Evolutionary conservation across 345 rosid species (phyloP), one percentile per base, ranked within the genome.

Genomic region (Kandelia obovata): DNA sequence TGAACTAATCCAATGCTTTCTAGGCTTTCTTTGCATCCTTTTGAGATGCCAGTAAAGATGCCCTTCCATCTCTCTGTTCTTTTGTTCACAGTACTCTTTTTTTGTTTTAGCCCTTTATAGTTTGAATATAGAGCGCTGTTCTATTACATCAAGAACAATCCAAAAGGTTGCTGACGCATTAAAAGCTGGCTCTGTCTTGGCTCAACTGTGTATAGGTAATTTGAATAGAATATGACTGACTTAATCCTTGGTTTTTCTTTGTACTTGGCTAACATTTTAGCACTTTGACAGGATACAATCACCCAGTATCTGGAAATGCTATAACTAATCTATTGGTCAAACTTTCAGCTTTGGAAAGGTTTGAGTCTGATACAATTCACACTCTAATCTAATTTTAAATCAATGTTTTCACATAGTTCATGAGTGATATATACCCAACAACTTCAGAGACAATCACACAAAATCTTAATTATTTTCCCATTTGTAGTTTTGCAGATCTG

Each of bases 141-240:
- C 90, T 56, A 80, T 91, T 75, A 86, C 98, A 71, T 89, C 97
- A 30, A 83, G 98, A 74, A 89, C 94, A 64, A 80, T 89, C 82
- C 88, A 86, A 71, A 93, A 87, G 78, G 74, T 91, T 74, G 80
- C 89, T 73, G 88, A 83, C 79, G 87, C 87, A 52, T 77, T 90
- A 80, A 78, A 79, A 66, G 65, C 83, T 56, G 83, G 75, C 63
- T 96, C 90, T 21, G 75, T 70, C 52, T 84, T 92, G 75, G 77
- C 94, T 58, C 92, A 90, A 73, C 94, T 96, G 68, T 86, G 64
- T 55, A 85, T 90, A 76, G 98, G 98, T 88, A 82, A 46, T 64
- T 49, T 15, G 37, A 67, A 69, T 70, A 63, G 20, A 63, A 47
- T 55, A 65, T 47, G 53, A 57, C 62, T 66, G 30, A 52, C 51